Base-by-base conservation (phyloP, 2,329 filamentous ascomycete genomes). In the Trichoderma sp. region DNA sequence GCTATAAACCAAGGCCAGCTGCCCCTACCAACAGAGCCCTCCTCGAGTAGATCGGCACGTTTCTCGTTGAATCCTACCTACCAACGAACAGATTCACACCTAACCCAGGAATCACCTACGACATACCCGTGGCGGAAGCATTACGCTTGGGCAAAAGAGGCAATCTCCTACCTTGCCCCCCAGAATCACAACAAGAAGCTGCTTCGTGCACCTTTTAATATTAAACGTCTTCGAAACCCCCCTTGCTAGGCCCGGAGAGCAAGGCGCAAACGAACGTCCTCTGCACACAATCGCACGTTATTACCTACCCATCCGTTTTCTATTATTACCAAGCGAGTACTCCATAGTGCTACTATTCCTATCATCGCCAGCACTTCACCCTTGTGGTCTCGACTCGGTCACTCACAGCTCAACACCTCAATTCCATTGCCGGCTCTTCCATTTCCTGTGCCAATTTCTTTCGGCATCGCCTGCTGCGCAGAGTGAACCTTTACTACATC, bases 171-270 rank as follows among this genome's bases (percentile, higher is more conserved):
- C 30, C 19, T 26, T 63, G 60, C 60, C 60, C 28, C 34, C 44
- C 47, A 54, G 60, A 63, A 56, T 56, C 50, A 61, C 41, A 61
- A 48, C 52, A 51, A 39, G 10, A 39, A 41, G 41, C 60, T 55
- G 15, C 60, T 47, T 63, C 48, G 58, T 52, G 58, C 48, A 61
- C 52, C 61, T 57, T 64, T 64, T 64, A 64, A 64, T 64, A 64
- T 64, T 52, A 39, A 39, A 39, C 52, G 28, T 57, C 51, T 44
- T 57, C 30, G 34, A 57, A 19, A 51, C n/a, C 48, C 51, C 52
- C 52, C 61, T 54, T 48, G 43, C 51, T n/a, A 41, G 30, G 47
- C 41, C 51, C 43, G 41, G 28, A 57, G 3, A 56, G 45, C 61
- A 64, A 47, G 48, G 61, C 30, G 34, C 43, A 26, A 28, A 52